Conservation (phyloP, 1,139 yeast genomes). For the Debaryomycetaceae sp. region DNA sequence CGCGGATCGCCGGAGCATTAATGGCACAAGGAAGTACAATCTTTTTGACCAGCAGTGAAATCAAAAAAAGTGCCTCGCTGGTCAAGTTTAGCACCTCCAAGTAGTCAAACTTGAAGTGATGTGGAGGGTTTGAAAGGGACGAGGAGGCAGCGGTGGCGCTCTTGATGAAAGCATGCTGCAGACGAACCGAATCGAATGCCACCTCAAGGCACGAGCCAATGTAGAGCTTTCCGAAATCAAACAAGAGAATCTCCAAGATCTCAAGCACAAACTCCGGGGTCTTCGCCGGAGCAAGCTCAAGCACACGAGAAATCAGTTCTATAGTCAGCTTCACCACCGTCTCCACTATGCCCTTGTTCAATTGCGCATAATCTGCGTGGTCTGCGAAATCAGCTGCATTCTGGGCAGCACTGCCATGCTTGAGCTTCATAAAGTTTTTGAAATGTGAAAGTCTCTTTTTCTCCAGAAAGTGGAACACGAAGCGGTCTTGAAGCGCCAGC, state of each 20-base stretch:
- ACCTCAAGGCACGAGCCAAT: constrained; percentile 74
- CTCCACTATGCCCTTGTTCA: constrained; percentile 52
- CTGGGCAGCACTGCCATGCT: too few relatives aligned
- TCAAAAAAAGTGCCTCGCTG: constrained; percentile 59
- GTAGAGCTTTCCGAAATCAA: constrained; percentile 70
- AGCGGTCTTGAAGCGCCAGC: constrained; percentile 17
- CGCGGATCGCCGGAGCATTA: constrained; percentile 57
- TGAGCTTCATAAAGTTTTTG: constrained; percentile 33
- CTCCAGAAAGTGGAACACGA: constrained; percentile 35
- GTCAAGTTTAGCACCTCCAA: constrained; percentile 51
- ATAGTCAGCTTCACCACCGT: constrained; percentile 65
- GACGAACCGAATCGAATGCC: constrained; percentile 44
- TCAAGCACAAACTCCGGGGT: constrained; percentile 64
- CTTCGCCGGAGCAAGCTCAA: constrained; percentile 66
- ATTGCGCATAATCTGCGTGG: constrained; percentile 25
- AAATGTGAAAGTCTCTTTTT: constrained; percentile 38
- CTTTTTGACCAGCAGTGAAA: constrained; percentile 69
- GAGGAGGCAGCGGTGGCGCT: constrained; percentile 1
- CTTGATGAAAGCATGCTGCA: constrained; percentile 18
- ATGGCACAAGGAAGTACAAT: constrained; percentile 70
- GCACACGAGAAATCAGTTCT: constrained; percentile 74
- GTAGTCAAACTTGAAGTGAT: constrained; percentile 37
- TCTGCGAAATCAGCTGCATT: constrained; percentile 17
- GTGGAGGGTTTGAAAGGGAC: constrained; percentile 4
- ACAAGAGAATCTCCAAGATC: constrained; percentile 60